These are phyloP conservation scores for Rutstroemia sp. DNA, from an alignment of 2,329 filamentous ascomycete species.

Conservation along the genomic window DNA sequence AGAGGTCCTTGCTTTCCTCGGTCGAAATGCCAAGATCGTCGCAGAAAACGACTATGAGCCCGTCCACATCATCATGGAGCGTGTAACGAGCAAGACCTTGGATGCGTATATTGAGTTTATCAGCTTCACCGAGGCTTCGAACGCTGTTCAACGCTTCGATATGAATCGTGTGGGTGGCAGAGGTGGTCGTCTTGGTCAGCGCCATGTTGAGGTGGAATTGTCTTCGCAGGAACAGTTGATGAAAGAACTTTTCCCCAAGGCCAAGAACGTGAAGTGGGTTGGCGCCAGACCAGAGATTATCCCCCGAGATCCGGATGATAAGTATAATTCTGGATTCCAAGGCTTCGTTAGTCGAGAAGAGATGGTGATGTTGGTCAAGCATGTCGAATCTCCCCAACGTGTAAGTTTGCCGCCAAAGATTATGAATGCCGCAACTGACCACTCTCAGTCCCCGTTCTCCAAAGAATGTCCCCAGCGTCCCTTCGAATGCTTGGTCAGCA, in stretches of 20 bases:
- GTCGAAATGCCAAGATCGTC: constrained; percentile 48
- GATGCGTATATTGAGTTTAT: constrained; percentile 54
- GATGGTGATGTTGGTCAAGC: constrained; percentile 55
- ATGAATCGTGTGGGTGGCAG: constrained; percentile 32
- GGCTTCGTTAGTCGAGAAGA: constrained; percentile 56
- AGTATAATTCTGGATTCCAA: constrained; percentile 45
- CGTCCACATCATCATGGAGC: constrained; percentile 58
- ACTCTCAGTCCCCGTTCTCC: constrained; percentile 48
- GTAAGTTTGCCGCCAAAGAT: constrained; percentile 36
- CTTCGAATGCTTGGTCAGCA: constrained; percentile 59
- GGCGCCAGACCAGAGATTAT: constrained; percentile 37
- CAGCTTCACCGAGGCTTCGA: constrained; percentile 44
- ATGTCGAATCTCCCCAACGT: constrained; percentile 54
- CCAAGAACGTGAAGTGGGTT: constrained; percentile 49
- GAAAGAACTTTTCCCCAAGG: constrained; percentile 54
- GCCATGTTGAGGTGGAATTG: constrained; percentile 49
- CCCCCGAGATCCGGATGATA: constrained; percentile 30
- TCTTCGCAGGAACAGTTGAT: constrained; percentile 51
- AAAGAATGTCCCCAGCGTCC: constrained; percentile 56
- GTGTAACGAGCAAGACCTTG: constrained; percentile 54
- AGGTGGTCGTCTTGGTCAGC: constrained; percentile 46
- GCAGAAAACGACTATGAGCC: constrained; percentile 45
- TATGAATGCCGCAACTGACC: constrained; percentile 6
- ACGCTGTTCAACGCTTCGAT: constrained; percentile 43
- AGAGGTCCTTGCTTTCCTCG: constrained; percentile 52